Percentiles rank a stretch among this genome's conserved stretches.
These are phyloP conservation scores for Cystobasidium slooffiae DNA, from an alignment of 1,284 basidiomycete species.

Conservation along the genomic window DNA sequence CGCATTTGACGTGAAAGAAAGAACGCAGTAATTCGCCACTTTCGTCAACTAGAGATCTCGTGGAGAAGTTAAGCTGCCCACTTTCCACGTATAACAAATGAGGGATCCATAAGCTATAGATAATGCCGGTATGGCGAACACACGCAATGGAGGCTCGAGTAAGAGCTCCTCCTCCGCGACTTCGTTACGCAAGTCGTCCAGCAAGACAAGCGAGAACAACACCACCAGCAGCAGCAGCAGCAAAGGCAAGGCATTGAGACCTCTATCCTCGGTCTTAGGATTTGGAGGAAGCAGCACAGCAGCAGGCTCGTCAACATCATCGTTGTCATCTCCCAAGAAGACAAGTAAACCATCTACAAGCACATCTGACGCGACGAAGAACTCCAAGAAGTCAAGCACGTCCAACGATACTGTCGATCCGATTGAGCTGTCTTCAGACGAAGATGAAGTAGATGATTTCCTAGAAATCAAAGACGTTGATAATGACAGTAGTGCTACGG, in stretches of 20 bases:
- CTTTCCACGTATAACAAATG: neutral
- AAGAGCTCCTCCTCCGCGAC: neutral
- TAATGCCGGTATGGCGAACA: conserved; percentile 22
- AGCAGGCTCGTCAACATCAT: neutral
- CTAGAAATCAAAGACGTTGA: conserved; percentile 6
- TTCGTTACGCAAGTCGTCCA: neutral
- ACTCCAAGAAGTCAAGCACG: neutral
- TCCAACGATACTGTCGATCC: conserved; percentile 30
- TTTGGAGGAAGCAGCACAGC: conserved; percentile 2
- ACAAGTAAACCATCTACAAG: neutral
- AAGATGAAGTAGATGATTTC: conserved; percentile 19
- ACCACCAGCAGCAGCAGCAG: conserved; percentile 3
- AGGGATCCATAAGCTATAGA: neutral
- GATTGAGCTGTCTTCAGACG: conserved; percentile 34
- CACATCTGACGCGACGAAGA: neutral
- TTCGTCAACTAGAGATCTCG: no score
- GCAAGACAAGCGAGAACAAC: neutral
- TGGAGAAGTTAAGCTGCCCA: no score
- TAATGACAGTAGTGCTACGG: conserved; percentile 7
- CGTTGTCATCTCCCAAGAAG: neutral
- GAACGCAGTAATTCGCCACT: no score
- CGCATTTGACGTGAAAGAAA: no score
- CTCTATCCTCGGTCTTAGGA: conserved; percentile 30
- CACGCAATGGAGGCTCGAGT: conserved; percentile 1
- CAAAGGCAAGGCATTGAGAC: conserved; percentile 15